Conservation (phyloP, 2,329 filamentous ascomycete species). For the Cercospora nicotianae region DNA sequence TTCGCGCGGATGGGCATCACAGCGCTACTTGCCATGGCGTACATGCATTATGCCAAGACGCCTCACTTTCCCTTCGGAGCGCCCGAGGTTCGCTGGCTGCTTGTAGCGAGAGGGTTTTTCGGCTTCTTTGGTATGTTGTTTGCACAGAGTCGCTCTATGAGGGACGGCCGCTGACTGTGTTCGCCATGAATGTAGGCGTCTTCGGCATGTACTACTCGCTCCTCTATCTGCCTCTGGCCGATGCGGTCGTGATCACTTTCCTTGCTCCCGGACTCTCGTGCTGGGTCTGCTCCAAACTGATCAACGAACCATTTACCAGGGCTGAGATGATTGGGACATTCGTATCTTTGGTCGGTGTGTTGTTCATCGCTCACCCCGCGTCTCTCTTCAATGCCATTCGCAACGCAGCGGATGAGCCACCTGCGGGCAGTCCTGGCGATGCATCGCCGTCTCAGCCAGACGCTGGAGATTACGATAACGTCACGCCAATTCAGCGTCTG, state of each 20-base stretch:
- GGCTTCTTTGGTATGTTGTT: constrained; percentile 62
- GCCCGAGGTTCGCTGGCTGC: constrained; percentile 64
- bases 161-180: background rate
- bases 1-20: constrained; percentile 79
- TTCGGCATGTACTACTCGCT: constrained; percentile 75
- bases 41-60: constrained; percentile 71
- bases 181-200: constrained; percentile 47
- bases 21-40: constrained; percentile 58
- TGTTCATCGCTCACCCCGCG: constrained; percentile 75
- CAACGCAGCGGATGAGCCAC: constrained; percentile 33
- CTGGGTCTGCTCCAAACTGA: constrained; percentile 74
- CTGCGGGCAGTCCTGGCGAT: constrained; percentile 38
- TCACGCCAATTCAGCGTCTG: constrained; percentile 65
- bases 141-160: no score
- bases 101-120: constrained; percentile 66
- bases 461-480: constrained; percentile 43
- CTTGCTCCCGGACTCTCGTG: constrained; percentile 76
- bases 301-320: constrained; percentile 74
- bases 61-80: constrained; percentile 70
- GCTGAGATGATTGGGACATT: constrained; percentile 74
- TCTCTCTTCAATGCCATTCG: constrained; percentile 52
- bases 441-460: constrained; percentile 32
- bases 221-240: constrained; percentile 78
- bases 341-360: constrained; percentile 73
- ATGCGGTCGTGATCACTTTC: constrained; percentile 88